Base-by-base conservation (phyloP, 1,284 basidiomycete genomes). In the Ganoderma leucocontextum region DNA sequence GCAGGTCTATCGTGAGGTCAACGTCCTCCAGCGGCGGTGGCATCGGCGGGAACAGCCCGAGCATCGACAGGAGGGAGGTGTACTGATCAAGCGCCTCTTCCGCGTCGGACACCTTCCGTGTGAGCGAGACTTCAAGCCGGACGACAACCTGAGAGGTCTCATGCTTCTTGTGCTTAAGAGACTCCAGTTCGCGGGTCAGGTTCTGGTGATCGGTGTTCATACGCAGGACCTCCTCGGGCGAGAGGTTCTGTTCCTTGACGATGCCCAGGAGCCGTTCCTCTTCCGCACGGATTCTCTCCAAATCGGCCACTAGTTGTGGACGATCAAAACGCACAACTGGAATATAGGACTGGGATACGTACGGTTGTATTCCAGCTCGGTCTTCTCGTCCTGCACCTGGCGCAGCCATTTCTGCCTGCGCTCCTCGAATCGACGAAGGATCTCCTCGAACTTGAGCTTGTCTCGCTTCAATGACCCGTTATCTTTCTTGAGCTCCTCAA, bases 201-300 rank as follows among this genome's bases (percentile, higher is more conserved):
- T 83, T 87, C 75, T 95, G 93, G 72, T 94, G 91, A 72, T 96
- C 94, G 17, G 89, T 89, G 73, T 91, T 96, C 95, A 97, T 96
- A 42, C 90, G 89, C 60, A 87, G 82, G 53, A 95, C 94, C 80
- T 97, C 95, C 77, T 96, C 94, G 0, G 91, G 91, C 0, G 91
- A 87, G 39, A 97, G 85, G 76, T 96, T 96, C 78, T 97, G 95
- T 47, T 85, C 88, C 73, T 89, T 89, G 25, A 97, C 93, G 13
- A 93, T 86, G 1, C 86, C 84, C 10, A 83, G 80, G 33, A 95
- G 83, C 66, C 85, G 85, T n/a, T 82, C 82, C 68, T 91, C 86
- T 73, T 95, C 92, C 39, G 80, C 79, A 73, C 85, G 86, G 39
- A 93, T 81, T 63, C 86, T 84, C 64, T 89, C 87, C 57, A 94